Evolutionary conservation across 1,284 basidiomycete genomes (phyloP).

Genomic region (Microbotryum silenes-acaulis): DNA sequence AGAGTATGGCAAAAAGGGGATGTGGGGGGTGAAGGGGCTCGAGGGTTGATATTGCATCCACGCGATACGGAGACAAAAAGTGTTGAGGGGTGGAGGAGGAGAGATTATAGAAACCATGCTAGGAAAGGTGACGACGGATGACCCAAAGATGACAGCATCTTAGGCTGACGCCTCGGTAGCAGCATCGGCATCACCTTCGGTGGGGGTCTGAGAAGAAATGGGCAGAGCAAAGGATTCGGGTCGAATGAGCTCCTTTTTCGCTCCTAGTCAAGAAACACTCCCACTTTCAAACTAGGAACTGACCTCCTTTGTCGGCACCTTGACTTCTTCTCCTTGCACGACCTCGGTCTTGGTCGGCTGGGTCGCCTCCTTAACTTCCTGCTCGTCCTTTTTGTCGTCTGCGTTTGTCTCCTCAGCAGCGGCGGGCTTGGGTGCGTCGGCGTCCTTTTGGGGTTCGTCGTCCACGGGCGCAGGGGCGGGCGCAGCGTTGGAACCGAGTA

Average conservation of each 20-base stretch:
- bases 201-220: background rate
- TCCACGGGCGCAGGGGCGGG: conserved; percentile 27
- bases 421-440: conserved; percentile 8
- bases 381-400: conserved; percentile 14
- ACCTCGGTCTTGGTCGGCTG: too few relatives aligned
- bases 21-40: too few relatives aligned
- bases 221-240: background rate
- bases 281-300: background rate
- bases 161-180: background rate
- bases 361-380: conserved; percentile 9
- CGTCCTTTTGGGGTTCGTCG: conserved; percentile 16
- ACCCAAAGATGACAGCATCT: too few relatives aligned
- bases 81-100: too few relatives aligned
- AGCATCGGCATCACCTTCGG: background rate
- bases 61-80: too few relatives aligned
- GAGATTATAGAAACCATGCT: too few relatives aligned
- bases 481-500: conserved; percentile 41
- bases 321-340: background rate
- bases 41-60: too few relatives aligned
- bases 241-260: background rate
- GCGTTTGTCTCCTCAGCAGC: conserved; percentile 13
- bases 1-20: too few relatives aligned
- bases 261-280: background rate
- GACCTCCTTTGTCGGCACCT: background rate
- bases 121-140: too few relatives aligned